Evolutionary conservation across 2,329 filamentous ascomycete species (phyloP), one percentile per base, ranked within the genome.

Genomic region (Venturia pyrina): DNA sequence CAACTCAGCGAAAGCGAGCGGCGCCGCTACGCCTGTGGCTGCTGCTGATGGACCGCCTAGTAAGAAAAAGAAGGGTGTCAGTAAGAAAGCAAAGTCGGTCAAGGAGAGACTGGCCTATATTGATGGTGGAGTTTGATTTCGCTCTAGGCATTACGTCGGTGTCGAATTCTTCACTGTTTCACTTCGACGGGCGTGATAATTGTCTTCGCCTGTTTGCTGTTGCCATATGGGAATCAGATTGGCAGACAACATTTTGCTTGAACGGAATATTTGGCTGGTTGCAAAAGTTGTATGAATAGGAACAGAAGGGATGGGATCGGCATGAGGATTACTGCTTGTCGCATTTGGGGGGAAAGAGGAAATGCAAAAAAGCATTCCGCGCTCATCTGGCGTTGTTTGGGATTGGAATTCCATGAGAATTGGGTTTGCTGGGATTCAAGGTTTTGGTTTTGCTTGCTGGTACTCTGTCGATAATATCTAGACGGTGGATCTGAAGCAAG

Each of bases 21-120:
- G 93, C 44, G 87, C 92, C 0, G 91, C 90, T 3, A 97, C 95
- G 1, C 93, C 92, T 0, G 83, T 89, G 13, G 85, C 86, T 62
- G 79, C 76, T 4, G 78, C 78, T 50, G 75, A 74, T 37, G 72
- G 70, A 74, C 83, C 43, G 73, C 76, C 70, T 73, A 77, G 50
- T 73, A 74, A 75, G 0, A 21, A 62, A n/a, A 65, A 65, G 61
- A 66, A 66, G n/a, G 69, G 74, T 21, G 70, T 74, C 50, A 73
- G 71, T 67, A 78, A 78, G 68, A 77, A 78, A 69, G 75, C 75
- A 13, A 77, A 76, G 72, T 75, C 75, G 64, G 71, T 76, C 21
- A 75, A 75, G 70, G 73, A 77, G 71, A 70, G 75, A 66, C 69
- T 78, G 48, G 76, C 76, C 40, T 72, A 77, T 59, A 70, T 75